phyloP scores from a whole-genome alignment of 2,329 filamentous ascomycete genomes.

The Rhinocladiella similis region DNA sequence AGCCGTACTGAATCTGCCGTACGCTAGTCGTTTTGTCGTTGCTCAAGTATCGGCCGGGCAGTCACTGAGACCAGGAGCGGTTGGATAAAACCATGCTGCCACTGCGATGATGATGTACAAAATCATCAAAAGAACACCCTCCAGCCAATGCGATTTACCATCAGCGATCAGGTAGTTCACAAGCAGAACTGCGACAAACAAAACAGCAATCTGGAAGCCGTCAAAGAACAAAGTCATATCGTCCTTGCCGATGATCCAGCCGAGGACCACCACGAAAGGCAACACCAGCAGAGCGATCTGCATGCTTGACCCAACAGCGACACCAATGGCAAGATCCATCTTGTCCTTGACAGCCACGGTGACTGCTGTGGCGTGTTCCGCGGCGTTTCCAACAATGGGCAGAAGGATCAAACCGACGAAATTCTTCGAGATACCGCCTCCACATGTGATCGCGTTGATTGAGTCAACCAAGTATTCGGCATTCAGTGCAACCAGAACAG shows the following conservation, averaged over 20 bases:
- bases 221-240: constrained; percentile 80
- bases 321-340: constrained; percentile 67
- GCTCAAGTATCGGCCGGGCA: constrained; percentile 9
- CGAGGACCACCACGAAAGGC: constrained; percentile 61
- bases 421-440: constrained; percentile 54
- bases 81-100: constrained; percentile 34
- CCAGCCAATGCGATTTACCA: constrained; percentile 60
- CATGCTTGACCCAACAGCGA: constrained; percentile 65
- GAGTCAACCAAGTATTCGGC: constrained; percentile 64
- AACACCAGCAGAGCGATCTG: constrained; percentile 65
- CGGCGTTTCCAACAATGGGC: constrained; percentile 66
- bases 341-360: constrained; percentile 65
- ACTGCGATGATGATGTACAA: constrained; percentile 64
- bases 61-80: constrained; percentile 23
- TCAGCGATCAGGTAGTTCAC: constrained; percentile 65
- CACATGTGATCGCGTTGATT: constrained; percentile 56
- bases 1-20: too few relatives aligned
- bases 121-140: constrained; percentile 60
- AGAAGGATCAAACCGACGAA: constrained; percentile 66
- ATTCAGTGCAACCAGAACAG: constrained; percentile 77
- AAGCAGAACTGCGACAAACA: constrained; percentile 57
- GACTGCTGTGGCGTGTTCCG: constrained; percentile 65
- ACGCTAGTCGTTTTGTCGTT: background rate
- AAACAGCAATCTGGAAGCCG: constrained; percentile 75
- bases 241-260: constrained; percentile 60